phyloP scores from a whole-genome alignment of 208 protist genomes.

The Spongospora subterranea region DNA sequence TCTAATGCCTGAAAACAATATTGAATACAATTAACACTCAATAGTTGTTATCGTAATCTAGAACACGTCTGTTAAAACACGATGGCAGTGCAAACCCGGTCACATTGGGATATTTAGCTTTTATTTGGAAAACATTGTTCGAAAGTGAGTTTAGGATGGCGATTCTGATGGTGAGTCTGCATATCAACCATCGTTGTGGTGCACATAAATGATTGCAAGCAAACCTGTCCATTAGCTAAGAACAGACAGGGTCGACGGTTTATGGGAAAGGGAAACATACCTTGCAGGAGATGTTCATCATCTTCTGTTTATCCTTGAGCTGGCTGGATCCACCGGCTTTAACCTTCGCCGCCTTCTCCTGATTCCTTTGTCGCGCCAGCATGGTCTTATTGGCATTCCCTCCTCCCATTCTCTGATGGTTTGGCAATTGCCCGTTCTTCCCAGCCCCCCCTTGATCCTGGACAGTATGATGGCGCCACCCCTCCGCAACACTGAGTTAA shows the following conservation, averaged over 20 bases:
- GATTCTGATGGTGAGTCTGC: conserved; percentile 40
- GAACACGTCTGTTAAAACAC: too few relatives aligned
- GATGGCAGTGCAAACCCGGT: too few relatives aligned
- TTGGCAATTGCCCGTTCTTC: too few relatives aligned
- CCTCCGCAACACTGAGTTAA: too few relatives aligned
- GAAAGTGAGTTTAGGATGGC: conserved; percentile 12
- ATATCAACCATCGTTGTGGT: conserved; percentile 35
- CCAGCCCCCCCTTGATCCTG: too few relatives aligned
- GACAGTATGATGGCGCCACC: too few relatives aligned
- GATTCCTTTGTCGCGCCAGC: conserved; percentile 27
- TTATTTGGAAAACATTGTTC: conserved; percentile 50
- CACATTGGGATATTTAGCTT: too few relatives aligned
- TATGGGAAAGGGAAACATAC: too few relatives aligned
- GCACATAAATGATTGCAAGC: conserved; percentile 30
- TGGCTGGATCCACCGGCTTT: conserved; percentile 21
- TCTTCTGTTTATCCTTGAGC: conserved; percentile 23
- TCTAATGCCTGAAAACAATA: too few relatives aligned
- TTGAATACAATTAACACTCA: too few relatives aligned
- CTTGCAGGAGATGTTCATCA: conserved; percentile 53
- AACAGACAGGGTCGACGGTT: background rate
- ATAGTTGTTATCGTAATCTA: too few relatives aligned
- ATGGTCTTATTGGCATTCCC: conserved; percentile 49
- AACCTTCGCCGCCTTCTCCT: conserved; percentile 8
- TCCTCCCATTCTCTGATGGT: background rate
- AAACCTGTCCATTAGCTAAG: background rate